Conservation (phyloP, 2,329 filamentous ascomycete species). For the Scedosporium dehoogii region DNA sequence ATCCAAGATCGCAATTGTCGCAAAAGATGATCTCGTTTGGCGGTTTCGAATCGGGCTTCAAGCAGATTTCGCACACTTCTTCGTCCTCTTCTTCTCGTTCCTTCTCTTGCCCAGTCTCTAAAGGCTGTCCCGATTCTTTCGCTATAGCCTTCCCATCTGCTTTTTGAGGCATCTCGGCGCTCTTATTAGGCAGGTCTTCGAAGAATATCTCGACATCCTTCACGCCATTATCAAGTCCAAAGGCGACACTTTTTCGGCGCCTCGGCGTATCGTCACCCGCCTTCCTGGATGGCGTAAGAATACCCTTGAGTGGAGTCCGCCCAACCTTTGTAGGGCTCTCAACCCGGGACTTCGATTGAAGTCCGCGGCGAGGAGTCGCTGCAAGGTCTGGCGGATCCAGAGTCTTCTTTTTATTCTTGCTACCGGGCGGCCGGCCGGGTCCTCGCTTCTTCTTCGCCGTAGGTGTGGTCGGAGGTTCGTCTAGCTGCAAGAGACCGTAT, state of each 20-base stretch:
- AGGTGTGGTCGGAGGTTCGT: conserved; percentile 5
- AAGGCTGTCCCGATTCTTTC: conserved; percentile 14
- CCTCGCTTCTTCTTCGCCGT: conserved; percentile 10
- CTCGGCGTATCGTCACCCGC: conserved; percentile 18
- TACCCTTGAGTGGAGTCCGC: conserved; percentile 35
- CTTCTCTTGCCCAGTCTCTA: conserved; percentile 14
- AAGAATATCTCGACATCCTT: conserved; percentile 37
- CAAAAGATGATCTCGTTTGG: conserved; percentile 56
- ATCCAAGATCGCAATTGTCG: conserved; percentile 52
- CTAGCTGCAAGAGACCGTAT: conserved; percentile 1
- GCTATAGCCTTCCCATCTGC: conserved; percentile 14
- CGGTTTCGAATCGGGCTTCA: conserved; percentile 42
- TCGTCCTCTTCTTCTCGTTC: conserved; percentile 34
- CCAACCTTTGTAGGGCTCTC: background rate
- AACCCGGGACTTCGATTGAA: background rate
- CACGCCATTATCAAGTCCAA: conserved; percentile 24
- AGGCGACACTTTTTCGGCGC: conserved; percentile 45
- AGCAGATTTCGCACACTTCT: conserved; percentile 48
- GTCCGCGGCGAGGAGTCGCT: background rate
- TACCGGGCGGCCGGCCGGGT: conserved; percentile 9
- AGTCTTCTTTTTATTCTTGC: conserved; percentile 2
- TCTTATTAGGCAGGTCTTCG: conserved; percentile 37
- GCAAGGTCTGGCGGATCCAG: background rate
- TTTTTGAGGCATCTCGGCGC: conserved; percentile 11
- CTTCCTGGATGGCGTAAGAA: conserved; percentile 44